phyloP scores from a whole-genome alignment of 768 basidiomycete species.

The Fomitopsis pulvina region DNA sequence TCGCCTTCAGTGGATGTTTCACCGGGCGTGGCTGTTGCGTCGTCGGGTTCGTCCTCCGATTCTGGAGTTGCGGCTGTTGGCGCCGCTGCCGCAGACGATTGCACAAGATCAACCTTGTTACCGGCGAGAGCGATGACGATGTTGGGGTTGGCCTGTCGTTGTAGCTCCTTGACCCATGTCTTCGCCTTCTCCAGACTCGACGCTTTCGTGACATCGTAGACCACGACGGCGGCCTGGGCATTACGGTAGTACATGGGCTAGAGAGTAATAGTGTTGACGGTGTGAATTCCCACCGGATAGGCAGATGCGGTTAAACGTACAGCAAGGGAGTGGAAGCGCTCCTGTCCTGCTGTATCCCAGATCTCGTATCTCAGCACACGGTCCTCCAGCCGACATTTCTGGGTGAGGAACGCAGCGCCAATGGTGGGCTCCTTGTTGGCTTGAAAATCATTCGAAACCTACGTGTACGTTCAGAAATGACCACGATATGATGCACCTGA shows the following conservation, averaged over 20 bases:
- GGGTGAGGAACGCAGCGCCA: conserved; percentile 91
- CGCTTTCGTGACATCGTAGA: conserved; percentile 96
- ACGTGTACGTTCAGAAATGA: neutral
- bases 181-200: conserved; percentile 97
- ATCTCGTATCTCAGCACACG: conserved; percentile 92
- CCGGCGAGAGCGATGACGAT: conserved; percentile 98
- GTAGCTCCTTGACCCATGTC: conserved; percentile 99
- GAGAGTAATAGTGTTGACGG: conserved; percentile 3
- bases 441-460: conserved; percentile 98
- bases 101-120: conserved; percentile 93
- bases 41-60: conserved; percentile 85
- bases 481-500: neutral
- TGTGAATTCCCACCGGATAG: neutral
- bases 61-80: conserved; percentile 49
- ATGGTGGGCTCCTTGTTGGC: conserved; percentile 99
- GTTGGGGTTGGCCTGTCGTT: conserved; percentile 97
- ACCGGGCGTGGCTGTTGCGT: conserved; percentile 84
- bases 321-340: conserved; percentile 96
- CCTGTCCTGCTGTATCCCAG: conserved; percentile 94
- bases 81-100: conserved; percentile 49
- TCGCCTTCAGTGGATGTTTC: conserved; percentile 53
- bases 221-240: conserved; percentile 95
- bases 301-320: conserved; percentile 37
- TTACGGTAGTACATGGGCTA: conserved; percentile 99
- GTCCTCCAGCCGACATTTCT: conserved; percentile 94